Evolutionary conservation across 73 alveolate species (phyloP).

Genomic region (Paramecium bursaria): DNA sequence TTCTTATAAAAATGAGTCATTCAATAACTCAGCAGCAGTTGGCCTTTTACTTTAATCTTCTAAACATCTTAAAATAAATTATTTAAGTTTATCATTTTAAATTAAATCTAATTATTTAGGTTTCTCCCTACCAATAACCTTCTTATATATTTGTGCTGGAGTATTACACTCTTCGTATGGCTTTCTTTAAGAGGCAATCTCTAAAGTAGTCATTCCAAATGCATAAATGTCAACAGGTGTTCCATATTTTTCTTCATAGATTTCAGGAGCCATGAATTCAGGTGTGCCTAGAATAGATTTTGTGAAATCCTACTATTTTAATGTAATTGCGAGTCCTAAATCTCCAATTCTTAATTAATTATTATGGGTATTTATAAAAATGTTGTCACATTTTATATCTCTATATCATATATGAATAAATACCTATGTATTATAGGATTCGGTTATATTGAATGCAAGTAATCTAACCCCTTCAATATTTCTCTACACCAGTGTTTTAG

Average conservation of each 20-base stretch:
- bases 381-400: conserved; percentile 94
- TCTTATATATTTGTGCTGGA: conserved; percentile 75
- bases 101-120: conserved; percentile 79
- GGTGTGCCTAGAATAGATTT: conserved; percentile 84
- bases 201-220: conserved; percentile 88
- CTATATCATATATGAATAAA: conserved; percentile 10
- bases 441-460: conserved; percentile 87
- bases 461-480: conserved; percentile 90
- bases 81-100: conserved; percentile 78
- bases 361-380: conserved; percentile 91
- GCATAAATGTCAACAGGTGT: conserved; percentile 88
- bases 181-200: conserved; percentile 85
- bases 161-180: conserved; percentile 88
- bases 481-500: conserved; percentile 93
- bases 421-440: conserved; percentile 82
- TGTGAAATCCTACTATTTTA: conserved; percentile 90
- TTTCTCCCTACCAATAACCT: conserved; percentile 67
- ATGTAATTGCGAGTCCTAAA: conserved; percentile 93
- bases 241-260: conserved; percentile 86
- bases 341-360: conserved; percentile 98
- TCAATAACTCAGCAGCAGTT: conserved; percentile 61
- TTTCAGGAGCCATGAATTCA: conserved; percentile 93
- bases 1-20: conserved; percentile 63
- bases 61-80: conserved; percentile 82
- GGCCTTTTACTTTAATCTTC: conserved; percentile 67